Conservation (phyloP, 106 monocot genomes). For the Chionographis japonica region DNA sequence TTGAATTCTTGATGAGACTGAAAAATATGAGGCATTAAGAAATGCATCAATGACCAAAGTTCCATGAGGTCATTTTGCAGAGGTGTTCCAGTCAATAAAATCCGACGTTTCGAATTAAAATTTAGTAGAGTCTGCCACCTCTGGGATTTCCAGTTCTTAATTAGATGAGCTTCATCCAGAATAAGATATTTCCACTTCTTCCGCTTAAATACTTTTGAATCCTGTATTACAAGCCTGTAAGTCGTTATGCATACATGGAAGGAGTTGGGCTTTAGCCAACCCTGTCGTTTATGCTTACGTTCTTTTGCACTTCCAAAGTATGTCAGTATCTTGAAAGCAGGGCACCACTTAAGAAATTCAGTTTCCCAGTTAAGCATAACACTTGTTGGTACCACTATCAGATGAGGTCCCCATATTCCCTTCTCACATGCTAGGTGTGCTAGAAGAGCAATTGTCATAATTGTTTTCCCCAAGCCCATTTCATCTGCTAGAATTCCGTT, state of each 20-base stretch:
- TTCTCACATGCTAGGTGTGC: constrained; percentile 97
- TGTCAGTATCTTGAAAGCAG: constrained; percentile 97
- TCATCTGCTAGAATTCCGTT: constrained; percentile 99
- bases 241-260: constrained; percentile 99
- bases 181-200: constrained; percentile 99
- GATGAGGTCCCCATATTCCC: constrained; percentile 98
- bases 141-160: constrained; percentile 99
- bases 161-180: constrained; percentile 97
- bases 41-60: constrained; percentile 99
- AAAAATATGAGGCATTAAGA: constrained; percentile 99
- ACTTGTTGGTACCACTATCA: constrained; percentile 98
- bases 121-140: constrained; percentile 97
- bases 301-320: constrained; percentile 99
- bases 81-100: constrained; percentile 94
- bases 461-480: constrained; percentile 99
- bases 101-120: constrained; percentile 91
- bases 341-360: constrained; percentile 98
- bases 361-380: constrained; percentile 99
- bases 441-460: constrained; percentile 98
- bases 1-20: constrained; percentile 99
- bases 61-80: constrained; percentile 99
- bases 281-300: constrained; percentile 89
- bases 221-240: constrained; percentile 95
- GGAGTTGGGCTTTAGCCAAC: constrained; percentile 89
- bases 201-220: constrained; percentile 90